Evolutionary conservation across 441 rosid species (phyloP), one percentile per base, ranked within the genome.

Genomic region (Populus hybrid): DNA sequence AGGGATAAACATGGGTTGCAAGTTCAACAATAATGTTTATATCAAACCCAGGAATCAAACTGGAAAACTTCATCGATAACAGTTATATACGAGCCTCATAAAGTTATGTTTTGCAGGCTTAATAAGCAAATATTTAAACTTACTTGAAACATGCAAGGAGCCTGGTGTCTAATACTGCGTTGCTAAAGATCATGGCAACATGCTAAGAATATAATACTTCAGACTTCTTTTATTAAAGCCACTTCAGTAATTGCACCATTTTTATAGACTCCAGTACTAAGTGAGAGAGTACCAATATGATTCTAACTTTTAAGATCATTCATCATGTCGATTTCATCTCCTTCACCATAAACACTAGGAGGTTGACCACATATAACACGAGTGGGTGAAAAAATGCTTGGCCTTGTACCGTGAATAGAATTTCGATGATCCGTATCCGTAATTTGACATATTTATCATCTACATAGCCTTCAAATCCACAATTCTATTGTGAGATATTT

Each of bases 1-100:
- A 26, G 18, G 6, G 46, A 61, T 2, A 34, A 9, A 10, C 18
- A 36, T 3, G 28, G 66, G 26, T 11, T n/a, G 64, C 26, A 11
- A 42, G 70, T 61, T 7, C 18, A 14, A 10, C 10, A 26, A 40
- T 26, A 64, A 0, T 28, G 35, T 34, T 26, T 65, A 2, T 65
- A 42, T 66, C 57, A 40, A 26, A 74, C 70, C 35, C 23, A 65
- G 21, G 77, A 74, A 66, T 11, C 36, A 38, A 74, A 40, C 40
- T n/a, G 67, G 14, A 75, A 35, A 26, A 24, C 36, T 63, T 63
- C 53, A 35, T 14, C 19, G 24, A 64, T 23, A 57, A 32, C 19
- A 32, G 7, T n/a, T 26, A 72, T 4, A 59, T 16, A 6, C n/a
- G n/a, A 21, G 19, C 21, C 64, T 19, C 65, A 28, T 3, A 28